Conservation (phyloP, 2,329 filamentous ascomycete species). For the Chaetomium sp. region DNA sequence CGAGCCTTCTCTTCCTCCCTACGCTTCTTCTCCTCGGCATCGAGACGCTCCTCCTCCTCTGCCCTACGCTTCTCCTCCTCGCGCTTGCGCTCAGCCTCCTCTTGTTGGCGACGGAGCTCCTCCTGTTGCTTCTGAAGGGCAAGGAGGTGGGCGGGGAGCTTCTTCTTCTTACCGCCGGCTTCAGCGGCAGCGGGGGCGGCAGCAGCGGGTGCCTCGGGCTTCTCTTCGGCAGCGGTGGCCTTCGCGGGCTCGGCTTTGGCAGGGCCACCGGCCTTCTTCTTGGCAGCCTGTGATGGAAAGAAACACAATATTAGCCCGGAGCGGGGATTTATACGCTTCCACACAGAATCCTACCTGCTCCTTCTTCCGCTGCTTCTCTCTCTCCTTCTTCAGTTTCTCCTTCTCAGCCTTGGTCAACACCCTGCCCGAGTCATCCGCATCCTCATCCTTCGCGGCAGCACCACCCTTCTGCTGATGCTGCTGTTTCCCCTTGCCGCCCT, state of each 20-base stretch:
- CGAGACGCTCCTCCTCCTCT: conserved; percentile 58
- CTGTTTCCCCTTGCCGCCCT: conserved; percentile 48
- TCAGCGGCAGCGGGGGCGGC: conserved; percentile 36
- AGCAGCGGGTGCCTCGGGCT: conserved; percentile 36
- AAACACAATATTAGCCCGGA: background rate
- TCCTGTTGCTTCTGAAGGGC: conserved; percentile 79
- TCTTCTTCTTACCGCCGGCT: conserved; percentile 73
- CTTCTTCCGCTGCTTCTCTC: conserved; percentile 97
- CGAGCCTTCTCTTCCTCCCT: conserved; percentile 66
- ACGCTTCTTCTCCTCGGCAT: conserved; percentile 61
- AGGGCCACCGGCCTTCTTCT: conserved; percentile 64
- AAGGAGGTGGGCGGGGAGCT: conserved; percentile 68
- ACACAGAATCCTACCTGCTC: conserved; percentile 61
- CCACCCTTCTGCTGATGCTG: conserved; percentile 34
- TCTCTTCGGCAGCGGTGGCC: conserved; percentile 44
- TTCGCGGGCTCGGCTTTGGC: conserved; percentile 48
- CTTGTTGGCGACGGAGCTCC: conserved; percentile 58
- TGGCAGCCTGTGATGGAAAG: conserved; percentile 55
- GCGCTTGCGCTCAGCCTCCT: conserved; percentile 51
- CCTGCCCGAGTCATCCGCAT: conserved; percentile 51
- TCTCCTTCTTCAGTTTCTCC: conserved; percentile 95
- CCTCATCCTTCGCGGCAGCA: conserved; percentile 38
- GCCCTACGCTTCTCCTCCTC: conserved; percentile 60
- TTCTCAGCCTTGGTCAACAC: conserved; percentile 97
- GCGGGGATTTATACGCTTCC: too few relatives aligned